Conservation (phyloP, 163 green algal genomes). For the Scenedesmus sp. region DNA sequence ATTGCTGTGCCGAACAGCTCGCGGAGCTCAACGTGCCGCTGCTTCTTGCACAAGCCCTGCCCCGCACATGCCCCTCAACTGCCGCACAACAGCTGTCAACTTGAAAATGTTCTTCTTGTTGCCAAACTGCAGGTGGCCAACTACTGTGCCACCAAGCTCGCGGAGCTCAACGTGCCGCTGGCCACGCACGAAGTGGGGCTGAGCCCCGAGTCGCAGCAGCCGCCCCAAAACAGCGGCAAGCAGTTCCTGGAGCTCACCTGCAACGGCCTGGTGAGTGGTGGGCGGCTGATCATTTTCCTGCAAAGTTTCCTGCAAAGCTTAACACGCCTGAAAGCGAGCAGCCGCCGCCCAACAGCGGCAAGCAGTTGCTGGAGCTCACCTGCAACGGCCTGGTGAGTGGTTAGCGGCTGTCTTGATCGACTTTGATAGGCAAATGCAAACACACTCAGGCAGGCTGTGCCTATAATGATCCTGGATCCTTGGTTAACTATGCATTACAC, state of each 20-base stretch:
- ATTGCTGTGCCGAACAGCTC: not conserved
- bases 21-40: too few relatives aligned
- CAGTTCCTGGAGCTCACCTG: constrained; percentile 78
- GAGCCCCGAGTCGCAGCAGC: constrained; percentile 14
- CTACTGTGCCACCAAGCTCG: constrained; percentile 47
- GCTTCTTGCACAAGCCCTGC: too few relatives aligned
- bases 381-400: constrained; percentile 80
- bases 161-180: constrained; percentile 48
- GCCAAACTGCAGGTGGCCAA: constrained; percentile 11
- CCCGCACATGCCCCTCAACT: too few relatives aligned
- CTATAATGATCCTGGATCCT: too few relatives aligned
- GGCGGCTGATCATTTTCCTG: not conserved
- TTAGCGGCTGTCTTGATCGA: not conserved
- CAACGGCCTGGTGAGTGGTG: constrained; percentile 75
- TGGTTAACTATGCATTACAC: too few relatives aligned
- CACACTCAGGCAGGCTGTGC: too few relatives aligned
- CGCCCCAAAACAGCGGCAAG: constrained; percentile 20
- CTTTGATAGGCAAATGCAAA: too few relatives aligned
- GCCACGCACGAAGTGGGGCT: constrained; percentile 51
- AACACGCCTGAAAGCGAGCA: constrained; percentile 15
- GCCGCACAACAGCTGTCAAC: too few relatives aligned
- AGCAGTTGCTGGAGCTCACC: constrained; percentile 71
- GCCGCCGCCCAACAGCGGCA: constrained; percentile 26
- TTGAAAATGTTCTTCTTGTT: not conserved
- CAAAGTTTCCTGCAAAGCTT: too few relatives aligned